Evolutionary conservation across 768 basidiomycete species (phyloP).

Genomic region (Daedaleopsis nitida): DNA sequence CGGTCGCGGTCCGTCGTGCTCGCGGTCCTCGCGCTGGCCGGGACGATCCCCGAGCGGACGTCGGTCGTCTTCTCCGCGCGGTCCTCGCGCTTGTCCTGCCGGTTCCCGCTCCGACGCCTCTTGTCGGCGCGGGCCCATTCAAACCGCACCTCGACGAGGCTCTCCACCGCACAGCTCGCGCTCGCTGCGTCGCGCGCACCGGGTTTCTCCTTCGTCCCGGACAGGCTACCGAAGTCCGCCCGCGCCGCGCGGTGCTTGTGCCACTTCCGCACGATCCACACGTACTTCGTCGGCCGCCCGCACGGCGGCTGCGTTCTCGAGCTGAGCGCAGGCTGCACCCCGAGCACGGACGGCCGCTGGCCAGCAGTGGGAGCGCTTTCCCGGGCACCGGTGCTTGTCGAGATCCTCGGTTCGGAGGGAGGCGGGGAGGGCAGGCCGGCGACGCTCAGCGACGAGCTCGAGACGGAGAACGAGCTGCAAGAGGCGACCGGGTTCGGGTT

Average conservation of each 20-base stretch:
- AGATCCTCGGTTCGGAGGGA: slow-evolving; percentile 14
- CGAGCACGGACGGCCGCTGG: slow-evolving; percentile 38
- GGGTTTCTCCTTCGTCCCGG: slow-evolving; percentile 46
- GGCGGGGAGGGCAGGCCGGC: slow-evolving; percentile 6
- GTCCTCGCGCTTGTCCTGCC: slow-evolving; percentile 25
- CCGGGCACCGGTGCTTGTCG: slow-evolving; percentile 41
- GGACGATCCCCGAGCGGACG: slow-evolving; percentile 17
- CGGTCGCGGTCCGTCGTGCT: slow-evolving; percentile 19
- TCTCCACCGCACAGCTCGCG: slow-evolving; percentile 20
- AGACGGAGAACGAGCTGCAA: neutral
- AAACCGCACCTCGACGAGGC: slow-evolving; percentile 67
- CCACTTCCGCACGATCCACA: slow-evolving; percentile 82
- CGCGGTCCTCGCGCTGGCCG: slow-evolving; percentile 19
- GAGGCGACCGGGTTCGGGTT: no score
- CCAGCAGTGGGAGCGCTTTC: no score
- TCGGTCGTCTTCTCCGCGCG: neutral
- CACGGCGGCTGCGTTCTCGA: slow-evolving; percentile 43
- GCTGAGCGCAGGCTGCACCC: slow-evolving; percentile 66
- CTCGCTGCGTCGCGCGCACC: slow-evolving; percentile 23
- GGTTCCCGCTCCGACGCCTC: slow-evolving; percentile 26
- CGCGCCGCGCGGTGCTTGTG: slow-evolving; percentile 48
- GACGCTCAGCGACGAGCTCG: slow-evolving; percentile 8
- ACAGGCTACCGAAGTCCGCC: slow-evolving; percentile 46
- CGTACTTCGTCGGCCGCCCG: slow-evolving; percentile 53
- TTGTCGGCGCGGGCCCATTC: slow-evolving; percentile 69